Conservation (phyloP, 169 alveolate species). For the Plasmodium berghei region DNA sequence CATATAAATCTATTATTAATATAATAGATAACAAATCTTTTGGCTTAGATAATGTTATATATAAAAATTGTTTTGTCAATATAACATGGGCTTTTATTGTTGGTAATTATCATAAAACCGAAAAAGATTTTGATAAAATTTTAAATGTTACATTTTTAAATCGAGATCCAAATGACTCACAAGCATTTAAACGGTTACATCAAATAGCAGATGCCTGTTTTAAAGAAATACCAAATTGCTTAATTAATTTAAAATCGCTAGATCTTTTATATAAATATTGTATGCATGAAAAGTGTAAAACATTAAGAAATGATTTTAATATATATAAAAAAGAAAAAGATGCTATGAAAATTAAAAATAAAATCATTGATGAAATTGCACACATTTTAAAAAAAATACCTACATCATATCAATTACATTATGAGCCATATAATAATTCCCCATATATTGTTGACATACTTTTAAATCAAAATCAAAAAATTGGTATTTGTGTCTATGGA, state of each 20-base stretch:
- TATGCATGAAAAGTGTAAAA: slow-evolving; percentile 53
- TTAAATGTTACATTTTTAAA: slow-evolving; percentile 39
- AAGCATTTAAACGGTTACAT: slow-evolving; percentile 57
- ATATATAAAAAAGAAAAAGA: slow-evolving; percentile 62
- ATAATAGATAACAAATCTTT: background rate
- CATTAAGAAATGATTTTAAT: slow-evolving; percentile 46
- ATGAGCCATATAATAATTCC: slow-evolving; percentile 44
- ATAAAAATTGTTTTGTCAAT: slow-evolving; percentile 59
- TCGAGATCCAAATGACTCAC: slow-evolving; percentile 49
- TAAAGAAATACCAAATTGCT: slow-evolving; percentile 30
- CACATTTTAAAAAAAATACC: slow-evolving; percentile 6
- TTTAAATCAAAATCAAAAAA: slow-evolving; percentile 19
- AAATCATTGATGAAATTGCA: slow-evolving; percentile 35
- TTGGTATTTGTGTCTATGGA: slow-evolving; percentile 53
- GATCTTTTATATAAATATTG: slow-evolving; percentile 49
- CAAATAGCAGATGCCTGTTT: slow-evolving; percentile 67
- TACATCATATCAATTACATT: slow-evolving; percentile 28
- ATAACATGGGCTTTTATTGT: slow-evolving; percentile 66
- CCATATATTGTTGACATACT: slow-evolving; percentile 52
- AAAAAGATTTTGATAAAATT: slow-evolving; percentile 18
- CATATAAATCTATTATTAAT: slow-evolving; percentile 7
- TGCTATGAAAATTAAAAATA: slow-evolving; percentile 49
- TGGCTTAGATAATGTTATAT: slow-evolving; percentile 2
- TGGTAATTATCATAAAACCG: slow-evolving; percentile 43
- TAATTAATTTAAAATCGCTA: slow-evolving; percentile 9